Evolutionary conservation across 257 asterid genomes (phyloP), one percentile per base, ranked within the genome.

Genomic region (Euphrasia confusa): DNA sequence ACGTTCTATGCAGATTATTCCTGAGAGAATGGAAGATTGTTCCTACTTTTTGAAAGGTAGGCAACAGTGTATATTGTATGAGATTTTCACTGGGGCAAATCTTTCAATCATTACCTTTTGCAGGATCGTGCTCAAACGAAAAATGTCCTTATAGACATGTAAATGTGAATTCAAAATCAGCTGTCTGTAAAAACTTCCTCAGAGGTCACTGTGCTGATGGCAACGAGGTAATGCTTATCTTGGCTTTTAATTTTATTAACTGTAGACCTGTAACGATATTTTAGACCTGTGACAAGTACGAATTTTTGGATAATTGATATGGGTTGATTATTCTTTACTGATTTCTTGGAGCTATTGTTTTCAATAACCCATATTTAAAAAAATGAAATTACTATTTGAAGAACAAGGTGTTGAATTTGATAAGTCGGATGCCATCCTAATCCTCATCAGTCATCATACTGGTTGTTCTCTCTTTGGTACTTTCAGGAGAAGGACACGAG

Each of bases 1-100:
- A 64, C 52, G 18, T 53, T 7, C 55, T 66, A 9, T 80, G 80
- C 72, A 87, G 99, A 91, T 93, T 66, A 83, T 93, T 52, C 95
- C 97, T 13, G 97, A 93, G 79, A 82, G 97, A 78, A 93, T 93
- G 99, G 89, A 85, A 79, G 99, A 89, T 73, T 93, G 99, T 75
- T 87, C 96, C 18, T 93, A 86, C 73, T 93, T 87, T 76, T 71
- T 89, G 74, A 92, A 83, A 85, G 96, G 99, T 93, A 63, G 61
- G 72, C 39, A 54, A 61, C 68, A 12, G 57, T 40, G 57, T 58
- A 61, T 76, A 55, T 39, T 54, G 45, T 64, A 28, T 64, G 52
- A 30, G 54, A 54, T 32, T 62, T 26, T 50, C 17, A 48, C 15
- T 6, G 40, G 54, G 10, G 37, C 60, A 13, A 49, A 61, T 65